These are phyloP conservation scores for Leccinum obscurum DNA, from an alignment of 768 basidiomycete genomes.

Conservation along the genomic window DNA sequence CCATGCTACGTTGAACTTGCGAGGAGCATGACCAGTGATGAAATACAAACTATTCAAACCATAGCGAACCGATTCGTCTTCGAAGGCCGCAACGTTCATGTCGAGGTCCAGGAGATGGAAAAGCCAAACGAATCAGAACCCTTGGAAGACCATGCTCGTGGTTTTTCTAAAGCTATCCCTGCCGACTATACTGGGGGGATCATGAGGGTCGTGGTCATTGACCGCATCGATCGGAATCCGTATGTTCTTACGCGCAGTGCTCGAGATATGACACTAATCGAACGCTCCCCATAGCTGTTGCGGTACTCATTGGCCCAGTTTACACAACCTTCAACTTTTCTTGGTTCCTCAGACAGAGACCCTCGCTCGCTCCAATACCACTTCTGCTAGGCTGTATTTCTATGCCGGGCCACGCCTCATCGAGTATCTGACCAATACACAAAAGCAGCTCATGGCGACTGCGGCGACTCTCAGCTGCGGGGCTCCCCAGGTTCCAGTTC, in stretches of 20 bases:
- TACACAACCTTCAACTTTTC: slow-evolving; percentile 73
- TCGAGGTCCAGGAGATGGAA: slow-evolving; percentile 75
- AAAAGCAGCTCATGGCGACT: slow-evolving; percentile 53
- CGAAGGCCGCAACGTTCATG: slow-evolving; percentile 63
- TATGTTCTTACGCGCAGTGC: slow-evolving; percentile 36
- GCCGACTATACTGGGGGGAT: slow-evolving; percentile 75
- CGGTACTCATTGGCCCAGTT: slow-evolving; percentile 79
- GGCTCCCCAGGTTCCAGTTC: slow-evolving; percentile 62
- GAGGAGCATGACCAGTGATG: slow-evolving; percentile 61
- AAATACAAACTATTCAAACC: slow-evolving; percentile 60
- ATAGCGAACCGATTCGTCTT: slow-evolving; percentile 68
- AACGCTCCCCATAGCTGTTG: slow-evolving; percentile 54
- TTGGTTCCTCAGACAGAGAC: slow-evolving; percentile 68
- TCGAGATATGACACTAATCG: slow-evolving; percentile 10
- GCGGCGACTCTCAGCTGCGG: slow-evolving; percentile 69
- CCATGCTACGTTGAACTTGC: slow-evolving; percentile 80
- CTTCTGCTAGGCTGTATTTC: slow-evolving; percentile 78
- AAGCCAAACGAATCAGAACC: slow-evolving; percentile 33
- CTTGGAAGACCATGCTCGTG: slow-evolving; percentile 47
- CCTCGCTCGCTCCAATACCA: slow-evolving; percentile 57
- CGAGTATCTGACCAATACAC: slow-evolving; percentile 56
- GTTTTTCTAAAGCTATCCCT: slow-evolving; percentile 58
- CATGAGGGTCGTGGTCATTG: slow-evolving; percentile 80
- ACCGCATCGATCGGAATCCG: slow-evolving; percentile 80
- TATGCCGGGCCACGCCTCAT: slow-evolving; percentile 78